These are phyloP conservation scores for Botrytis squamosa DNA, from an alignment of 2,329 filamentous ascomycete genomes.

Conservation along the genomic window DNA sequence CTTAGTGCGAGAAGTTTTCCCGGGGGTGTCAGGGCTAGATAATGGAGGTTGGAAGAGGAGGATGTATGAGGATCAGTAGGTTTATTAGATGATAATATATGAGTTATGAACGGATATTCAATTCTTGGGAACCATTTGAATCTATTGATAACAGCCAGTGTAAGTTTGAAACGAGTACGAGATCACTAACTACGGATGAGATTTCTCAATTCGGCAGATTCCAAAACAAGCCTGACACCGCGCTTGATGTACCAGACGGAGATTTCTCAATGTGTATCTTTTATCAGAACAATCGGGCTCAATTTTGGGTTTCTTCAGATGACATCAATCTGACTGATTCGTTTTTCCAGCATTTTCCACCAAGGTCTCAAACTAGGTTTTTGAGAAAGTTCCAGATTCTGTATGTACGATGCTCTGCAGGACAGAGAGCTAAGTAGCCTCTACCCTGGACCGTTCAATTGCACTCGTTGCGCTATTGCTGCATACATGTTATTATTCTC, in stretches of 20 bases:
- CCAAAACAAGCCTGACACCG: not conserved
- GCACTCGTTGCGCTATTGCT: not conserved
- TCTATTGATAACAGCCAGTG: not conserved
- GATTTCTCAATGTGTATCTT: not conserved
- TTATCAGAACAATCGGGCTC: not conserved
- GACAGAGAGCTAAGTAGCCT: not conserved
- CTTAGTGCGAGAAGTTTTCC: slow-evolving; percentile 74
- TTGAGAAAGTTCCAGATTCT: not conserved
- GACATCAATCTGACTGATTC: not conserved
- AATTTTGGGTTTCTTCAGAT: not conserved
- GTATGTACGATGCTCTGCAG: not conserved
- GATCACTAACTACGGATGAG: not conserved
- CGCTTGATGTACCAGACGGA: not conserved
- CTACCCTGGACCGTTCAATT: not conserved
- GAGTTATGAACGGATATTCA: slow-evolving; percentile 9
- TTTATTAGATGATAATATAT: slow-evolving; percentile 18
- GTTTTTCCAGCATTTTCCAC: too few relatives aligned
- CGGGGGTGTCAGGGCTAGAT: slow-evolving; percentile 29
- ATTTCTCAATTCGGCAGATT: not conserved
- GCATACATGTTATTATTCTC: not conserved
- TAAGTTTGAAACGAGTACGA: not conserved
- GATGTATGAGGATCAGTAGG: slow-evolving; percentile 22
- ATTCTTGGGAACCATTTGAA: not conserved
- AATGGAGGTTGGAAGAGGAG: not conserved
- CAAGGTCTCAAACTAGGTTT: not conserved